phyloP scores from a whole-genome alignment of 495 filamentous ascomycete species.

The Ramalina intermedia region DNA sequence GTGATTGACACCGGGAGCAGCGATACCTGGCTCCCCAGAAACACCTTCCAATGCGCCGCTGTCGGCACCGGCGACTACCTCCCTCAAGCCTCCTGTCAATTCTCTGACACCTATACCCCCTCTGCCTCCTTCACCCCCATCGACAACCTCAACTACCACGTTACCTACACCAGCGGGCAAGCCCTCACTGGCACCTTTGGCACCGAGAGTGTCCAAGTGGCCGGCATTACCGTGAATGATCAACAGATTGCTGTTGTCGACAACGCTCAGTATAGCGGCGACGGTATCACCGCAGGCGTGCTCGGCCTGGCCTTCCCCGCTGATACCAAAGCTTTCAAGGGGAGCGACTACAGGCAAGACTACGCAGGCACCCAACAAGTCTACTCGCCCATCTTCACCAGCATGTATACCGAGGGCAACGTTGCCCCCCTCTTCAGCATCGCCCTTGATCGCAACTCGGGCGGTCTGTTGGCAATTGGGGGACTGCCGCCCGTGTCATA shows the following conservation, averaged over 20 bases:
- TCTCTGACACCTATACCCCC: slow-evolving; percentile 31
- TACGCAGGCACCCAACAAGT: slow-evolving; percentile 17
- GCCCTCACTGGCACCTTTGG: slow-evolving; percentile 41
- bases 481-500: slow-evolving; percentile 30
- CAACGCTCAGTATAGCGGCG: slow-evolving; percentile 31
- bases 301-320: slow-evolving; percentile 48
- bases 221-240: slow-evolving; percentile 33
- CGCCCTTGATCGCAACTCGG: slow-evolving; percentile 18
- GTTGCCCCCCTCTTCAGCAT: slow-evolving; percentile 41
- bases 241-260: slow-evolving; percentile 42
- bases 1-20: slow-evolving; percentile 48
- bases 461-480: slow-evolving; percentile 35
- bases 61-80: slow-evolving; percentile 2
- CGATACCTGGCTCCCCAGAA: slow-evolving; percentile 43
- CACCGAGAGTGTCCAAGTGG: slow-evolving; percentile 40
- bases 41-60: slow-evolving; percentile 33
- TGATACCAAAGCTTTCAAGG: slow-evolving; percentile 30
- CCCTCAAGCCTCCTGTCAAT: slow-evolving; percentile 27
- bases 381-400: slow-evolving; percentile 45
- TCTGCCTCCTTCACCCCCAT: slow-evolving; percentile 28
- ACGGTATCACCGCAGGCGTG: slow-evolving; percentile 36
- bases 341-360: slow-evolving; percentile 15
- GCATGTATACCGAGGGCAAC: slow-evolving; percentile 36
- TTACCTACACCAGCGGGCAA: slow-evolving; percentile 46
- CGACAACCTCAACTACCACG: slow-evolving; percentile 37